Percentiles rank a stretch among this genome's conserved stretches.
Conservation (phyloP, 2,329 filamentous ascomycete genomes). For the Hypoxylon sp. region DNA sequence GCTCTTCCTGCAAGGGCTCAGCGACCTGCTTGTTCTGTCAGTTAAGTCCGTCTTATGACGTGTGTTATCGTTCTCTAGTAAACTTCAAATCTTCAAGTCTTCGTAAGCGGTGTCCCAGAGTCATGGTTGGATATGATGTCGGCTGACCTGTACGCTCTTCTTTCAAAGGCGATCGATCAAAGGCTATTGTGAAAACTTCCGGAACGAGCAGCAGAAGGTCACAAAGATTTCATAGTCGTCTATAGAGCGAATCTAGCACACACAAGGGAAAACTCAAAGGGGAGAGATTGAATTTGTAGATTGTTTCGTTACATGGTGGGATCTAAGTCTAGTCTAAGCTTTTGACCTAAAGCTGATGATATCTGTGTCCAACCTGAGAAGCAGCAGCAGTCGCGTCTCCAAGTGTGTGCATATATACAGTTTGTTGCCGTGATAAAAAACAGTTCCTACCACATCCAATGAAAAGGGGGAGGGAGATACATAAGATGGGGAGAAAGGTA, state of each 20-base stretch:
- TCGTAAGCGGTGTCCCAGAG: background rate
- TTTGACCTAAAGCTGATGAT: constrained; percentile 29
- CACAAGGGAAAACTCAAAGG: too few species aligned
- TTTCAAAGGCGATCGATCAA: background rate
- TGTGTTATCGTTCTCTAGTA: too few species aligned
- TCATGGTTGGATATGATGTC: background rate
- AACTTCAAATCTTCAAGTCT: background rate
- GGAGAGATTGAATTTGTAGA: constrained; percentile 23
- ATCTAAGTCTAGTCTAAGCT: constrained; percentile 37
- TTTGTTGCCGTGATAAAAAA: constrained; percentile 8
- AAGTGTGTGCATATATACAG: constrained; percentile 34
- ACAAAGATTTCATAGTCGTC: background rate
- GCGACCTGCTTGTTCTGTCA: background rate
- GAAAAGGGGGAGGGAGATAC: constrained; percentile 8
- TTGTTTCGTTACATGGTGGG: constrained; percentile 26
- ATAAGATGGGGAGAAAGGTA: background rate
- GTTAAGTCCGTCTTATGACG: background rate
- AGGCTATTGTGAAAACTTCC: too few species aligned
- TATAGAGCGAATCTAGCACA: too few species aligned
- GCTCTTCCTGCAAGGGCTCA: background rate
- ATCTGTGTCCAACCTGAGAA: constrained; percentile 32
- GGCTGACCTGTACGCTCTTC: background rate
- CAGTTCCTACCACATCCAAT: constrained; percentile 15
- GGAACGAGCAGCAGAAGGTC: background rate
- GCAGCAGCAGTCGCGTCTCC: constrained; percentile 31